Base-by-base conservation (phyloP, 805 yeast species). In the Cyberlindnera saturnus region DNA sequence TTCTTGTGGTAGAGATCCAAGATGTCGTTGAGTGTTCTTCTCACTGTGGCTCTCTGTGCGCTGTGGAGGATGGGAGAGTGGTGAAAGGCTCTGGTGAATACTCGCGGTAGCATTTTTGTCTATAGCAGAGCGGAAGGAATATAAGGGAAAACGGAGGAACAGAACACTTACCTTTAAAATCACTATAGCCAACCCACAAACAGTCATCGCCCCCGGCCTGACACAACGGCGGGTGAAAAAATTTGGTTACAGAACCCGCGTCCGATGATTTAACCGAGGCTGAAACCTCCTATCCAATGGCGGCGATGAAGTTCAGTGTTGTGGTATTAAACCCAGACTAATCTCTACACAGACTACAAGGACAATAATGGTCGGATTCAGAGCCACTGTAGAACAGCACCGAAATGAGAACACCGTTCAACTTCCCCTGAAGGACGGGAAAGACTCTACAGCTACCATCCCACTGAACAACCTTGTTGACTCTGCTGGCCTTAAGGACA, bases 401-500 rank as follows among this genome's bases (percentile, higher is more conserved):
- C 55, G 56, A 29, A 52, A 59, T 1, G 40, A 44, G 13, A 41
- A 53, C 6, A 60, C 66, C 0, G 60, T 64, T 18, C 39, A 44
- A 28, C 45, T 65, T 8, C 56, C 59, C 1, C 41, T 57, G 11
- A 57, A 53, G 26, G 31, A 42, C 4, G 47, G 38, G 7, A 33
- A 41, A 2, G 55, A 47, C 3, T 26, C 40, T 7, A 44, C 54
- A 3, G 49, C 53, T 1, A 26, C 46, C 8, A 51, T 60, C 26
- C 59, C 59, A 5, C 46, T 58, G 5, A 43, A 49, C 20, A 46
- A 48, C 39, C 36, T 53, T 36, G 49, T 52, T 36, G 34, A 52
- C 35, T 33, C 41, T 8, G 78, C 81, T 1, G 76, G 66, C 9
- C 69, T 81, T 44, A 58, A 60, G 32, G 56, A 75, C 38, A 71